Percentiles rank a stretch among this genome's conserved stretches.
These are phyloP conservation scores for Cadophora sp. DNA, from an alignment of 2,329 filamentous ascomycete genomes.

Conservation along the genomic window DNA sequence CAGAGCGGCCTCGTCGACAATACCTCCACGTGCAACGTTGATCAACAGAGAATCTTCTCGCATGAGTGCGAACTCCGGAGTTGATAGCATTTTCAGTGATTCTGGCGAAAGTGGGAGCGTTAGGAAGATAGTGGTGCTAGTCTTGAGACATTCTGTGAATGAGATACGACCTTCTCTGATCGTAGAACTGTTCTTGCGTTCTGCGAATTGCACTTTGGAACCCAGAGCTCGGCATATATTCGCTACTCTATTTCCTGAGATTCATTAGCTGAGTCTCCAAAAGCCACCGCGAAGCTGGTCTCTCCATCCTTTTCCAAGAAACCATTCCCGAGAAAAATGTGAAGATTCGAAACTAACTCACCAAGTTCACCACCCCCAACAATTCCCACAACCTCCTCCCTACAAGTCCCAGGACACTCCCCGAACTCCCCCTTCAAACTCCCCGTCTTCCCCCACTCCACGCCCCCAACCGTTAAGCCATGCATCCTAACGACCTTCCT, in stretches of 20 bases:
- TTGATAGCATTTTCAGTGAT: conserved; percentile 40
- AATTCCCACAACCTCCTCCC: conserved; percentile 40
- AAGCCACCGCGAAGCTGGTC: not conserved
- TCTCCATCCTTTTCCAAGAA: not conserved
- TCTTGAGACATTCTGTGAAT: conserved; percentile 32
- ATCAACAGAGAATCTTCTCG: conserved; percentile 37
- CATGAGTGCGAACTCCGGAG: conserved; percentile 37
- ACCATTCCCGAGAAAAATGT: not conserved
- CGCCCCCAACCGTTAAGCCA: conserved; percentile 40
- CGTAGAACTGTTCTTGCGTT: conserved; percentile 29
- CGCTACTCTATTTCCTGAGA: conserved; percentile 34
- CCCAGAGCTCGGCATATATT: conserved; percentile 34
- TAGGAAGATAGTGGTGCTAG: conserved; percentile 36
- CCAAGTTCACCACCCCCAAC: conserved; percentile 42
- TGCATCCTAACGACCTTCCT: conserved; percentile 47
- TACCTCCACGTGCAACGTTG: conserved; percentile 45
- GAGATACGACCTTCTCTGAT: conserved; percentile 30
- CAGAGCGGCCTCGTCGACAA: conserved; percentile 44
- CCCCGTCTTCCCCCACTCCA: conserved; percentile 34
- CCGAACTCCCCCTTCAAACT: conserved; percentile 38
- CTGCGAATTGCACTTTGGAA: conserved; percentile 36
- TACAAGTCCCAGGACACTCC: conserved; percentile 35
- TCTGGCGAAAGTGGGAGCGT: conserved; percentile 35
- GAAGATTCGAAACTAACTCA: conserved; percentile 24
- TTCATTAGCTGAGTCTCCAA: conserved; percentile 14